Conservation (phyloP, 768 basidiomycete species). For the Serendipita sp. region DNA sequence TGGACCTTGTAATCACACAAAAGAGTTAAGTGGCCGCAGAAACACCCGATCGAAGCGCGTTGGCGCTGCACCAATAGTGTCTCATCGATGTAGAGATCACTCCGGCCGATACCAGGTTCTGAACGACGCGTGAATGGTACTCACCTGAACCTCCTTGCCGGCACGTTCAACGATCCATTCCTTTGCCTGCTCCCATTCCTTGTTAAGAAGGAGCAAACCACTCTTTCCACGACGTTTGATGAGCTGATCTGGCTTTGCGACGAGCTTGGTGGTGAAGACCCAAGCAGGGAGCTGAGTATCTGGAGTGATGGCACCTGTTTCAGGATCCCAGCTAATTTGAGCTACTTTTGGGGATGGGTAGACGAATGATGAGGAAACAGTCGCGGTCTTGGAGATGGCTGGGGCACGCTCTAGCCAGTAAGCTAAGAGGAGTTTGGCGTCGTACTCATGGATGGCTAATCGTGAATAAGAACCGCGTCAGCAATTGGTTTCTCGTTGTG, state of each 20-base stretch:
- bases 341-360: slow-evolving; percentile 63
- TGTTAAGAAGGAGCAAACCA: slow-evolving; percentile 87
- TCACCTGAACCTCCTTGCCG: slow-evolving; percentile 81
- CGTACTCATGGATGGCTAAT: slow-evolving; percentile 86
- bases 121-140: slow-evolving; percentile 17
- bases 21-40: slow-evolving; percentile 7
- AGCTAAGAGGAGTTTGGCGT: slow-evolving; percentile 92
- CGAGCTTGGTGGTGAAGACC: slow-evolving; percentile 76
- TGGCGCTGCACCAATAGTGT: slow-evolving; percentile 9
- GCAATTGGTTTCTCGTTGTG: too few species aligned
- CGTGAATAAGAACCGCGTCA: too few species aligned
- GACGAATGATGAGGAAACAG: slow-evolving; percentile 38
- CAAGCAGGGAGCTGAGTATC: slow-evolving; percentile 53
- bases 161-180: slow-evolving; percentile 77
- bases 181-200: slow-evolving; percentile 74
- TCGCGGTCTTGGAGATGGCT: slow-evolving; percentile 47
- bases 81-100: slow-evolving; percentile 10
- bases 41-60: slow-evolving; percentile 6
- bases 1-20: not conserved
- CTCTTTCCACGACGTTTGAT: slow-evolving; percentile 99
- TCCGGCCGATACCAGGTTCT: too few species aligned
- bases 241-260: slow-evolving; percentile 94
- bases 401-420: slow-evolving; percentile 95
- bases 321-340: slow-evolving; percentile 69
- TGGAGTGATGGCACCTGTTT: slow-evolving; percentile 41